Base-by-base conservation (phyloP, 305 asterid genomes). In the Fraxinus angustifolia region DNA sequence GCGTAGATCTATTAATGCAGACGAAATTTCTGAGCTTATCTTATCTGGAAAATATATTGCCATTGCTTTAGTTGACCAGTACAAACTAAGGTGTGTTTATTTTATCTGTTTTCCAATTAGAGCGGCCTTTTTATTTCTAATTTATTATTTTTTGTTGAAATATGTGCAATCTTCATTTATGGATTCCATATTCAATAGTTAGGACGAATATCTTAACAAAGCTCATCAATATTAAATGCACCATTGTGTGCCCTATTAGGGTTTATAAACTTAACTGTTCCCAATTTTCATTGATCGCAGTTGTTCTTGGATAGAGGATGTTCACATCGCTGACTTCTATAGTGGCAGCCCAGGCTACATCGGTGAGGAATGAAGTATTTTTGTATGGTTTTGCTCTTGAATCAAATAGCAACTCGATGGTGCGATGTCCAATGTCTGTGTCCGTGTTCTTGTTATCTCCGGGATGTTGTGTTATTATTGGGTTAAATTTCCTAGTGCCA, bases 61-160 rank as follows among this genome's bases (percentile, higher is more conserved):
- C 42, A 93, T 94, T 81, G 95, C 97, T 84, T 86, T 94, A 79
- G 96, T 93, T 71, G 98, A 94, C 89, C 97, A 93, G 78, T 88
- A 90, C 80, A 91, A 89, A 80, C 79, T 94, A 84, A 92, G 98
- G 98, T 94, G 82, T 35, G 68, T 58, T 58, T 58, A 19, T 58
- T 58, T 19, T 58, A 58, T 19, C 68, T 7, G 8, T 19, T 58
- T 58, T 58, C 68, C 68, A 58, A 58, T 19, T 58, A 58, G 68
- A 58, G 14, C 2, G 68, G 68, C 68, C 30, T n/a, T 58, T 58
- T 58, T 58, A 58, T 58, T 58, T 58, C 30, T 19, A 19, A 19
- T 58, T 58, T 58, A 19, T 58, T 58, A 17, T 58, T 58, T 58
- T 21, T 19, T 58, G 28, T 58, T 19, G 30, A 58, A 19, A 58